Base-by-base conservation (phyloP, 2,329 filamentous ascomycete species). In the Neofusicoccum ribis region DNA sequence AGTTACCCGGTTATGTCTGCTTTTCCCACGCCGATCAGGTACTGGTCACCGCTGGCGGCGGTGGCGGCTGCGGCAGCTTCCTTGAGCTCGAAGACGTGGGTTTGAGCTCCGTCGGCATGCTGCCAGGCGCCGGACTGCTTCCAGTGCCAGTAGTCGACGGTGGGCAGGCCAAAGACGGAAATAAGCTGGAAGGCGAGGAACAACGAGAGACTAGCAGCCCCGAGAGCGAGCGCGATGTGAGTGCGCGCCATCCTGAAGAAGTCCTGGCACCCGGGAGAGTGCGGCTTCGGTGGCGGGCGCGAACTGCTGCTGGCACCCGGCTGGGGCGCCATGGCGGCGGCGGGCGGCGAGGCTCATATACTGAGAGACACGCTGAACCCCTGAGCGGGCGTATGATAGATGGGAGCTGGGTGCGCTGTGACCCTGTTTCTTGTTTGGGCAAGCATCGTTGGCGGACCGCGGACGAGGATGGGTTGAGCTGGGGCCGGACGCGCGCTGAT, bases 1-100 rank as follows among this genome's bases (percentile, higher is more conserved):
- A 23, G 11, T 31, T 81, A 88, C 84, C 89, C 89, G 56, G 89
- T 91, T 69, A 91, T 89, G 74, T 91, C 89, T 11, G 86, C 89
- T 75, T 89, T 91, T 31, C 89, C 89, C 23, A 89, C 87, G 23
- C 89, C 89, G 20, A 91, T 76, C 7, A 91, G 75, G 71, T 90
- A 91, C 67, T 81, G 72, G 44, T 83, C 77, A 59, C 79, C 77
- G 65, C 81, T 77, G 11, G 56, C 54, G 41, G 70, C 71, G 12
- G 59, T 63, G 14, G 66, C 71, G n/a, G 23, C 20, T 37, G 50
- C 50, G 6, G 12, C 41, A 5, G 56, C 56, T 4, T 60, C 56
- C 31, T 60, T 60, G 27, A 60, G 43, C 43, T 60, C 56, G 5
- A 47, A 17, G 49, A 63, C n/a, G 23, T 58, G 62, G 50, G 41